These are phyloP conservation scores for Camellia lanceoleosa DNA, from an alignment of 148 eudicot species.

Conservation along the genomic window DNA sequence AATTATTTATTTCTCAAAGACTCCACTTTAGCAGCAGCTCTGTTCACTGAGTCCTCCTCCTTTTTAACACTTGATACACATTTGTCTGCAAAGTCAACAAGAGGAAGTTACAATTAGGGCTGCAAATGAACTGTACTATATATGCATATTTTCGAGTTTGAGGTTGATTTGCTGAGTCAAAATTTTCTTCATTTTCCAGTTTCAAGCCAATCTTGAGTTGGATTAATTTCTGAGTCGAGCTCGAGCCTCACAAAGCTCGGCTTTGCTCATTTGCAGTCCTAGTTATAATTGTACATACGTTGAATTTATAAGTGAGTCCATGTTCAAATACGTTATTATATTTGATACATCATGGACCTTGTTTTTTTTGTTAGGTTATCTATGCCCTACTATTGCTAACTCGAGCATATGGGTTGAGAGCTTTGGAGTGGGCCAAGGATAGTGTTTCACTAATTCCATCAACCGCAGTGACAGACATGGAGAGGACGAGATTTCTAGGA, in stretches of 20 bases:
- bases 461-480: constrained; percentile 77
- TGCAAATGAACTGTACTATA: no score
- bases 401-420: constrained; percentile 61
- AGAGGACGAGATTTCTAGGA: constrained; percentile 66
- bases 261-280: no score
- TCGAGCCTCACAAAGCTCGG: no score
- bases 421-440: constrained; percentile 86
- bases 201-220: no score
- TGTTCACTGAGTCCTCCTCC: no score
- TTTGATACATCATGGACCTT: neutral
- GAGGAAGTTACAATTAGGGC: neutral
- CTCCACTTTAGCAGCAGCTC: no score
- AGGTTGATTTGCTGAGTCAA: no score
- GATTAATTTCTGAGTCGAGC: no score
- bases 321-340: no score
- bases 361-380: constrained; percentile 48
- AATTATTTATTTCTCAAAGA: neutral
- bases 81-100: neutral
- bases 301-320: neutral
- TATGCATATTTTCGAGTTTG: no score
- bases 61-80: neutral
- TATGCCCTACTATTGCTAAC: constrained; percentile 67
- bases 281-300: neutral
- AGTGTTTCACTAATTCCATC: constrained; percentile 67
- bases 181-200: no score